phyloP scores from a whole-genome alignment of 2,329 filamentous ascomycete genomes.

The Didymella sp. region DNA sequence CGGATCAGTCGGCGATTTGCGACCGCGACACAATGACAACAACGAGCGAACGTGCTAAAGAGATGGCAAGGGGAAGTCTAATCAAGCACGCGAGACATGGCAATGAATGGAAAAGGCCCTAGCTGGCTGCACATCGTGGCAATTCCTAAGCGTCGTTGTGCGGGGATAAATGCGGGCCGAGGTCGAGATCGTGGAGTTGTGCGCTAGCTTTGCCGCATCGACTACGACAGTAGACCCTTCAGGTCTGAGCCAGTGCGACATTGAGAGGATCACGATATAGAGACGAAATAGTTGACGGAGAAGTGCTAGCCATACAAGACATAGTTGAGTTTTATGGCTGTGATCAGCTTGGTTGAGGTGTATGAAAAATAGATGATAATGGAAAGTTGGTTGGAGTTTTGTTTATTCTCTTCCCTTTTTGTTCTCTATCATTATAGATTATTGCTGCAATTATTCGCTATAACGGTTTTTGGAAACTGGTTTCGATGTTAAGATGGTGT shows the following conservation, averaged over 20 bases:
- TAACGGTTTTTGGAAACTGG: too few relatives aligned
- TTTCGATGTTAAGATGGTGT: too few relatives aligned
- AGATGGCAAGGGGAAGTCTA: background rate
- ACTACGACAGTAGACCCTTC: background rate
- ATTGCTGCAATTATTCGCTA: too few relatives aligned
- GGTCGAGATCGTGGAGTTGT: constrained; percentile 26
- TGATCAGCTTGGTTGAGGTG: background rate
- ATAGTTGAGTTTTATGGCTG: background rate
- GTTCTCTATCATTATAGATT: too few relatives aligned
- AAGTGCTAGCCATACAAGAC: background rate
- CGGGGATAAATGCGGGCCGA: constrained; percentile 38
- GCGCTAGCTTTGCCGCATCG: constrained; percentile 5
- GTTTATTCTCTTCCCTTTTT: too few relatives aligned
- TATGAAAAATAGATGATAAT: too few relatives aligned
- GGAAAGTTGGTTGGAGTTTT: too few relatives aligned
- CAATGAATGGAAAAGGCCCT: background rate
- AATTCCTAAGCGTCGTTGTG: constrained; percentile 38
- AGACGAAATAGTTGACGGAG: background rate
- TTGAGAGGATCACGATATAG: background rate
- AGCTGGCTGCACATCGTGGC: constrained; percentile 17
- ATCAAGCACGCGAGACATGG: constrained; percentile 1
- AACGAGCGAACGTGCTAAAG: background rate
- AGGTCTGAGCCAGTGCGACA: background rate
- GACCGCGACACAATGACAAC: background rate
- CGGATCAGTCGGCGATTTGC: background rate